Evolutionary conservation across 345 rosid genomes (phyloP), one percentile per base, ranked within the genome.

Genomic region (Gossypium arboreum): DNA sequence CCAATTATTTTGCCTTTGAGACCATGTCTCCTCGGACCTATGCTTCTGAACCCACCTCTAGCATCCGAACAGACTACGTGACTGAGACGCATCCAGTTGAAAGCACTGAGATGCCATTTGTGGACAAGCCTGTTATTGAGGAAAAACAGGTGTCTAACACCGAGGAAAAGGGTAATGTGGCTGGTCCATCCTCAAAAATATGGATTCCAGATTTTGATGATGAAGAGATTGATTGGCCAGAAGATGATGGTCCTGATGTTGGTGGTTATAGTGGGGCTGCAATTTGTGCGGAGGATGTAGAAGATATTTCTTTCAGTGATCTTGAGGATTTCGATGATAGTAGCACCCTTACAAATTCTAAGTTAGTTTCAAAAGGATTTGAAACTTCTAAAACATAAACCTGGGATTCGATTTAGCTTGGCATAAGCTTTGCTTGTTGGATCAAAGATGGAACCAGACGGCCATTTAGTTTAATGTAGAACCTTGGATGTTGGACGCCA

Each of bases 301-400:
- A 93, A 71, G 97, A 95, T 85, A 80, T 93, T 24, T 87, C 99
- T 20, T 95, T 91, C 77, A 95, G 99, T 88, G 98, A 95, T 81
- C 93, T 95, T 4, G 98, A 95, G 84, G 97, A 90, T 16, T 83
- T 84, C 13, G 90, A 74, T 57, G 90, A 72, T 20, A 85, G 79
- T 71, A 73, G 56, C 47, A 77, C 75, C 51, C 86, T 81, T 64
- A 68, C 82, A 20, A 91, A 83, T 74, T 70, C 84, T 59, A 85
- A 86, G 85, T 75, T 73, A 65, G 73, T 76, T 69, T 15, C 74
- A 22, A 73, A 79, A 63, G 67, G 72, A 18, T 17, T 39, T 24
- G 70, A 79, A 79, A 73, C 51, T 9, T 75, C 55, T 16, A 71
- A 64, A 77, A 60, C 51, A 51, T 64, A 45, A 73, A 59, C 41